Evolutionary conservation across 164 flowering plant genomes (phyloP).

Genomic region (Sextonia rubra): DNA sequence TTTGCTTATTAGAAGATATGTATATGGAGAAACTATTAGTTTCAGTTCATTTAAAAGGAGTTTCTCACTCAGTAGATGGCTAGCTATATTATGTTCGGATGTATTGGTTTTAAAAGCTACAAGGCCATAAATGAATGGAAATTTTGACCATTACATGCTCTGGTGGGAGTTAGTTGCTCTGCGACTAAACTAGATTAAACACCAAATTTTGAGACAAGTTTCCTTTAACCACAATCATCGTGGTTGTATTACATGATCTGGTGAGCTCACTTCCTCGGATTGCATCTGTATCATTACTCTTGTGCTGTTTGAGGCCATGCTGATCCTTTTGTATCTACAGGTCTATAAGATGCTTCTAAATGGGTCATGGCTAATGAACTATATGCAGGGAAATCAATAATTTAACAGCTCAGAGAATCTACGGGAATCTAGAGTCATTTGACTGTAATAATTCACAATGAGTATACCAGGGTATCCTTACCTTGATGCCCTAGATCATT

Average conservation of each 20-base stretch:
- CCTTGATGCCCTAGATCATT: constrained; percentile 18
- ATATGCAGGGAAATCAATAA: constrained; percentile 1
- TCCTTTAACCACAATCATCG: not conserved
- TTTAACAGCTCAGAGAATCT: constrained; percentile 28
- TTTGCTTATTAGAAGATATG: not conserved
- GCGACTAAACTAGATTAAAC: too few species aligned
- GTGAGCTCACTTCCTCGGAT: not conserved
- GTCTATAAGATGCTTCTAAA: constrained; percentile 2
- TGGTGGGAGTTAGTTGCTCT: not conserved
- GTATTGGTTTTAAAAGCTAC: not conserved
- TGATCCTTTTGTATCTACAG: constrained; percentile 2
- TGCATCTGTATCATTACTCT: too few species aligned
- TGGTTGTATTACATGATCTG: not conserved
- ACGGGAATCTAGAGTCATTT: constrained; percentile 10
- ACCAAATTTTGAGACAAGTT: not conserved
- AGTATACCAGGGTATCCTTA: constrained; percentile 22
- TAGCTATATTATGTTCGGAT: not conserved
- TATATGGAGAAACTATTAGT: not conserved
- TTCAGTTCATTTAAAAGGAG: too few species aligned
- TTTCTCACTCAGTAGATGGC: not conserved
- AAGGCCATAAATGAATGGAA: not conserved
- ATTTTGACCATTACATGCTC: not conserved
- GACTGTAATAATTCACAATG: constrained; percentile 26
- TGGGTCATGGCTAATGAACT: not conserved
- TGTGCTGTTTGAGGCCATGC: not conserved